Percentiles rank a stretch among this genome's conserved stretches.
These are phyloP conservation scores for Phialophora chinensis DNA, from an alignment of 2,329 filamentous ascomycete species.

Conservation along the genomic window DNA sequence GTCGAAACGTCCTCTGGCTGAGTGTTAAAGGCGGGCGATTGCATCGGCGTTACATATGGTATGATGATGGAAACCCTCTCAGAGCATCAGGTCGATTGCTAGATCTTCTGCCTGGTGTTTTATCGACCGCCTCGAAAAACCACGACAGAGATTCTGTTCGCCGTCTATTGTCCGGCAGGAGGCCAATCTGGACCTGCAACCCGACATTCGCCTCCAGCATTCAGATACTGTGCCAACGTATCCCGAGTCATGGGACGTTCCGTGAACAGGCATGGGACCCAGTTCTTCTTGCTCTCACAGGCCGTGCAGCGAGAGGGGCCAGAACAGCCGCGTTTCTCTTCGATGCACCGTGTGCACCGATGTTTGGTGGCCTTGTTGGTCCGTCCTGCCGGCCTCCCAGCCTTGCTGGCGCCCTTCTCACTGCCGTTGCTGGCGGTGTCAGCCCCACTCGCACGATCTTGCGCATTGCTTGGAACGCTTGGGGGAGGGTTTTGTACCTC, in stretches of 20 bases:
- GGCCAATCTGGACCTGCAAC: not conserved
- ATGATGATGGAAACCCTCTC: too few species aligned
- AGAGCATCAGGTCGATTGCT: too few species aligned
- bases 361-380: not conserved
- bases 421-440: not conserved
- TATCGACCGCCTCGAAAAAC: not conserved
- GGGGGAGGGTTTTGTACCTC: not conserved
- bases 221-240: not conserved
- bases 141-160: not conserved
- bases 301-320: not conserved
- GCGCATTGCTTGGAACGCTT: not conserved
- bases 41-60: too few species aligned
- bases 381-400: too few species aligned
- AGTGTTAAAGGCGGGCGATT: too few species aligned
- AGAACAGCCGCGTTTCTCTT: not conserved
- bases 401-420: not conserved
- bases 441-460: not conserved
- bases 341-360: not conserved
- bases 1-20: too few species aligned
- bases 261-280: not conserved
- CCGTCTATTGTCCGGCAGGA: not conserved
- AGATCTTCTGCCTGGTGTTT: not conserved
- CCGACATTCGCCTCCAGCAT: not conserved
- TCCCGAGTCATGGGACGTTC: not conserved
- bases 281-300: not conserved